These are phyloP conservation scores for Chalaropsis ovoidea DNA, from an alignment of 2,329 filamentous ascomycete genomes.

Conservation along the genomic window DNA sequence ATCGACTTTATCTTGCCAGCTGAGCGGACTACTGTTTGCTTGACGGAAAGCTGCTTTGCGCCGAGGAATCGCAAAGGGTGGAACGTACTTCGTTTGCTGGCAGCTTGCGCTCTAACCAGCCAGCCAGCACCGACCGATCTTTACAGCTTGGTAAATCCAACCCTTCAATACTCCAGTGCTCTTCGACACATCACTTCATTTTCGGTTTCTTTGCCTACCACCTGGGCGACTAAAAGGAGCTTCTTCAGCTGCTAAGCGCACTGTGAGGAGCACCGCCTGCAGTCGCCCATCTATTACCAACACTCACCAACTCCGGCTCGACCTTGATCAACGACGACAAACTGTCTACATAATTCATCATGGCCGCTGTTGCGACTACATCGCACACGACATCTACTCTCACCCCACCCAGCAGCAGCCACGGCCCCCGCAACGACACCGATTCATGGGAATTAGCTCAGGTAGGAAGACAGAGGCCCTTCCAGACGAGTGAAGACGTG, in stretches of 20 bases:
- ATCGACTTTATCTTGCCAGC: background rate
- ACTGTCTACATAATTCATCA: constrained; percentile 1
- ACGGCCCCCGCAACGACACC: constrained; percentile 10
- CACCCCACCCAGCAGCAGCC: constrained; percentile 23
- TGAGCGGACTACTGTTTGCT: background rate
- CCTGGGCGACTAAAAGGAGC: constrained; percentile 20
- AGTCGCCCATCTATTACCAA: constrained; percentile 18
- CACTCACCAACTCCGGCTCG: background rate
- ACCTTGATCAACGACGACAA: background rate
- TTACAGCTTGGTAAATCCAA: background rate
- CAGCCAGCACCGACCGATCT: background rate
- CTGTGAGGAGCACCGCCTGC: constrained; percentile 16
- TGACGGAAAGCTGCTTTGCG: background rate
- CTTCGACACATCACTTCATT: background rate
- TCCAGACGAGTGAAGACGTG: background rate
- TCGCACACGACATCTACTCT: constrained; percentile 22
- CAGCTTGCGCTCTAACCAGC: background rate
- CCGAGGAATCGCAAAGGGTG: background rate
- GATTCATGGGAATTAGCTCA: constrained; percentile 19
- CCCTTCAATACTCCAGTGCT: background rate
- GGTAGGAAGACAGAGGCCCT: background rate
- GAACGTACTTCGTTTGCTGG: background rate
- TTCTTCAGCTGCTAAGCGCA: constrained; percentile 23
- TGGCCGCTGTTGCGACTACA: constrained; percentile 18
- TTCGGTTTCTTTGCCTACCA: background rate